Percentiles rank a stretch among this genome's conserved stretches.
Evolutionary conservation across 306 rosid genomes (phyloP).

Genomic region (Rubus idaeus): DNA sequence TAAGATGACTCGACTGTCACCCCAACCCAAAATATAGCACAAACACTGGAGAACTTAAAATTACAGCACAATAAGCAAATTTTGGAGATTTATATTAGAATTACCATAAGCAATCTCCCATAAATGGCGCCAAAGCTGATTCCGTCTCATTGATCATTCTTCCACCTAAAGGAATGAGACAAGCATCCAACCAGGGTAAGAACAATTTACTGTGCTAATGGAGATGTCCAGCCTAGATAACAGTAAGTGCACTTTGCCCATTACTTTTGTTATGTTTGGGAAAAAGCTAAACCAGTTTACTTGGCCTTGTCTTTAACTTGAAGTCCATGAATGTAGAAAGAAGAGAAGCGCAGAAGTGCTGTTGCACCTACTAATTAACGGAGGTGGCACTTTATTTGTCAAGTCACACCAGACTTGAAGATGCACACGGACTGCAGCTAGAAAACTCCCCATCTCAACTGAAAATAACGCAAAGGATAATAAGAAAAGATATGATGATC

Average conservation of each 20-base stretch:
- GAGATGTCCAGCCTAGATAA: not conserved
- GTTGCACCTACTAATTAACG: not conserved
- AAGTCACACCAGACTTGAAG: not conserved
- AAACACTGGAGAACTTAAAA: not conserved
- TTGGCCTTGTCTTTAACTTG: not conserved
- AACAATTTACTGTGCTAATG: not conserved
- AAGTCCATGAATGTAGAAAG: not conserved
- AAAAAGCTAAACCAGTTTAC: not conserved
- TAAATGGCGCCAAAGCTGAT: not conserved
- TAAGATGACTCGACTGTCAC: not conserved
- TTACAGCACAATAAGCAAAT: not conserved
- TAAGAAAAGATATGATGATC: not conserved
- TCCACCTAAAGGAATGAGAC: not conserved
- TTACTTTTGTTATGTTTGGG: not conserved
- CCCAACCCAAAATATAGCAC: not conserved
- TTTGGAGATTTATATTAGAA: not conserved
- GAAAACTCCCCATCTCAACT: not conserved
- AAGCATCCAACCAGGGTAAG: not conserved
- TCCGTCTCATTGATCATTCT: not conserved
- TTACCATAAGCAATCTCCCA: slow-evolving; percentile 12
- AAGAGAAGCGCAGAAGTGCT: not conserved
- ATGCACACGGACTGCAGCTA: not conserved
- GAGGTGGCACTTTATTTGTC: not conserved
- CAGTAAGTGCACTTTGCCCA: not conserved
- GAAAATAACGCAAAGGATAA: not conserved